Percentiles rank a stretch among this genome's conserved stretches.
phyloP scores from a whole-genome alignment of 2,329 filamentous ascomycete genomes.

The Septoria linicola region DNA sequence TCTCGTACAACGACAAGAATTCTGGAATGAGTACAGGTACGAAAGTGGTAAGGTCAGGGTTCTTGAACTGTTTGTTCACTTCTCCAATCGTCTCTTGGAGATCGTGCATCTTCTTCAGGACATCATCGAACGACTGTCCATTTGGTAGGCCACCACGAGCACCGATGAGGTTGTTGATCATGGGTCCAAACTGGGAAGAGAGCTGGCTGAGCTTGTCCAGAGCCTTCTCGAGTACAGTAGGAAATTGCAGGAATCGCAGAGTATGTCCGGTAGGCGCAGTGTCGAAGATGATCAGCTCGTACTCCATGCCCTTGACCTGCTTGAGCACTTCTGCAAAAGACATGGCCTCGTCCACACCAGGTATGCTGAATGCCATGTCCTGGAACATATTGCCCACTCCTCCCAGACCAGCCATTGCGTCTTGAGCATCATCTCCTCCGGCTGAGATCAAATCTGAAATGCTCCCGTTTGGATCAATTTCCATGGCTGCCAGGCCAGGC shows the following conservation, averaged over 20 bases:
- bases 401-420: slow-evolving; percentile 66
- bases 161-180: slow-evolving; percentile 90
- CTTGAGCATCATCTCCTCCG: slow-evolving; percentile 68
- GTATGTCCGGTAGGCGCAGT: slow-evolving; percentile 98
- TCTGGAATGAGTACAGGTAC: slow-evolving; percentile 98
- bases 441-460: slow-evolving; percentile 91
- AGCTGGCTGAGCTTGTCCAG: slow-evolving; percentile 96
- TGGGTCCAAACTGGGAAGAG: slow-evolving; percentile 89
- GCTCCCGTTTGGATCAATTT: slow-evolving; percentile 96
- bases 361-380: slow-evolving; percentile 94
- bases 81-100: slow-evolving; percentile 90
- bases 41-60: slow-evolving; percentile 91
- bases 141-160: slow-evolving; percentile 75
- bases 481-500: slow-evolving; percentile 93
- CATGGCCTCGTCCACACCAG: slow-evolving; percentile 98
- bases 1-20: slow-evolving; percentile 95
- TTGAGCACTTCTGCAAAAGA: slow-evolving; percentile 98
- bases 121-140: slow-evolving; percentile 87
- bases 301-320: slow-evolving; percentile 97
- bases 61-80: slow-evolving; percentile 98
- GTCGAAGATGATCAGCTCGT: slow-evolving; percentile 99
- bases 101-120: slow-evolving; percentile 91
- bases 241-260: slow-evolving; percentile 96
- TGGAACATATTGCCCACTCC: slow-evolving; percentile 96
- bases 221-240: slow-evolving; percentile 95